A percentile compares a stretch with the other conserved stretches of the same genome.
These are phyloP conservation scores for Termitomyces titanicus DNA, from an alignment of 768 basidiomycete genomes.

Conservation along the genomic window DNA sequence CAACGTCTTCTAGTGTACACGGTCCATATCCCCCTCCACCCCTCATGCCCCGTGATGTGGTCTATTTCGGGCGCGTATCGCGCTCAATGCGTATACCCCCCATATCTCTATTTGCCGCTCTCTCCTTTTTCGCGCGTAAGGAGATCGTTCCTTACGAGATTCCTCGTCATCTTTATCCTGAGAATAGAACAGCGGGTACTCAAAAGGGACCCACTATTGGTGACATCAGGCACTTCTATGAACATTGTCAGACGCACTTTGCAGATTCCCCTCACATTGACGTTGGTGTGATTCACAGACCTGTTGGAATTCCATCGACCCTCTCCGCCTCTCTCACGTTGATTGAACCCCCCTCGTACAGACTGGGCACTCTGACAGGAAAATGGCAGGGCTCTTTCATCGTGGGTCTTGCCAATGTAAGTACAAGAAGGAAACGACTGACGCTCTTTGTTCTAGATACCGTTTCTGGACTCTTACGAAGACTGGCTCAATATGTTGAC, in stretches of 20 bases:
- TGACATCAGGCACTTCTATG: constrained; percentile 42
- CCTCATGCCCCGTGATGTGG: constrained; percentile 25
- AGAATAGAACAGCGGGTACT: constrained; percentile 19
- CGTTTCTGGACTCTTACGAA: constrained; percentile 33
- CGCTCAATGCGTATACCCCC: constrained; percentile 35
- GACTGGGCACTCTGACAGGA: constrained; percentile 41
- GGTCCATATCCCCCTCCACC: constrained; percentile 26
- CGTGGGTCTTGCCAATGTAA: constrained; percentile 24
- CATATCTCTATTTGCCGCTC: constrained; percentile 41
- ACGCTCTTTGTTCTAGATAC: constrained; percentile 26
- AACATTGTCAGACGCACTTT: constrained; percentile 39
- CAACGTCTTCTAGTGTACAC: constrained; percentile 18
- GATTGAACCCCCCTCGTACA: constrained; percentile 29
- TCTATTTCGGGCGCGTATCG: constrained; percentile 39
- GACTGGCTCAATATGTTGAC: constrained; percentile 30
- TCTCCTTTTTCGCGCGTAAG: constrained; percentile 43
- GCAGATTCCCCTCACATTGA: constrained; percentile 27
- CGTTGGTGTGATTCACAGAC: constrained; percentile 8
- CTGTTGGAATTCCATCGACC: not conserved
- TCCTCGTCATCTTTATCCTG: constrained; percentile 33
- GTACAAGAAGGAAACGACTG: not conserved
- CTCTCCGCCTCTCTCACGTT: not conserved
- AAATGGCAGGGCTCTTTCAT: constrained; percentile 48
- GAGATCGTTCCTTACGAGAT: constrained; percentile 31
- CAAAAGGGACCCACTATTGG: constrained; percentile 39